These are phyloP conservation scores for Spinellus fusiger DNA, from an alignment of 192 early-diverging fungal genomes.

Conservation along the genomic window DNA sequence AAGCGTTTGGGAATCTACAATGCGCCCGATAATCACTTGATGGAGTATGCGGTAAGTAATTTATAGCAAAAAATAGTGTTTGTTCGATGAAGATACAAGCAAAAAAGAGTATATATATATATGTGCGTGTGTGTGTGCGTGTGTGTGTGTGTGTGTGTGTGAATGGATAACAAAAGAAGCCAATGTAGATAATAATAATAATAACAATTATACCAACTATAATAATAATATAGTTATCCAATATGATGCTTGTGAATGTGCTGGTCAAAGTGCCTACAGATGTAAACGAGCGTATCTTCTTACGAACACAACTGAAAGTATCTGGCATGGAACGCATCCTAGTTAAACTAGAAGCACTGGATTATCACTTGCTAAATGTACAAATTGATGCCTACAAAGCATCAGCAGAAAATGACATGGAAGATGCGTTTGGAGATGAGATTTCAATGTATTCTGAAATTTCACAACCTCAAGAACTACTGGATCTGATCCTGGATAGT, in stretches of 20 bases:
- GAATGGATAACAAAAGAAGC: not conserved
- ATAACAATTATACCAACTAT: too few relatives aligned
- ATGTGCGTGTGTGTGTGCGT: too few relatives aligned
- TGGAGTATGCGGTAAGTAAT: conserved; percentile 62
- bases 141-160: not conserved
- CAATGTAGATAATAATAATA: too few relatives aligned
- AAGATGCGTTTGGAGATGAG: conserved; percentile 44
- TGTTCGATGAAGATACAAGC: not conserved
- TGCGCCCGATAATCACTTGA: conserved; percentile 63
- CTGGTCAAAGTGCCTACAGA: conserved; percentile 63
- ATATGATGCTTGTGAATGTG: conserved; percentile 70
- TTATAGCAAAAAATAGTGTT: not conserved
- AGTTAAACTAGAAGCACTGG: conserved; percentile 40
- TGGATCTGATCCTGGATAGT: conserved; percentile 55
- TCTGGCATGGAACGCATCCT: conserved; percentile 61
- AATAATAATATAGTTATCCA: conserved; percentile 44
- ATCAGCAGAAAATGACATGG: conserved; percentile 21
- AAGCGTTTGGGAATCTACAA: conserved; percentile 49
- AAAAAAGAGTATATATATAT: not conserved
- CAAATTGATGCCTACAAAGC: conserved; percentile 20
- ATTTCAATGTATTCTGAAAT: conserved; percentile 55
- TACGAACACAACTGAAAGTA: conserved; percentile 65
- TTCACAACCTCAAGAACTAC: conserved; percentile 64
- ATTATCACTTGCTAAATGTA: conserved; percentile 32
- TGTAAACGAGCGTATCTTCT: conserved; percentile 60